These are phyloP conservation scores for Acer saccharum DNA, from an alignment of 345 rosid species.

Conservation along the genomic window DNA sequence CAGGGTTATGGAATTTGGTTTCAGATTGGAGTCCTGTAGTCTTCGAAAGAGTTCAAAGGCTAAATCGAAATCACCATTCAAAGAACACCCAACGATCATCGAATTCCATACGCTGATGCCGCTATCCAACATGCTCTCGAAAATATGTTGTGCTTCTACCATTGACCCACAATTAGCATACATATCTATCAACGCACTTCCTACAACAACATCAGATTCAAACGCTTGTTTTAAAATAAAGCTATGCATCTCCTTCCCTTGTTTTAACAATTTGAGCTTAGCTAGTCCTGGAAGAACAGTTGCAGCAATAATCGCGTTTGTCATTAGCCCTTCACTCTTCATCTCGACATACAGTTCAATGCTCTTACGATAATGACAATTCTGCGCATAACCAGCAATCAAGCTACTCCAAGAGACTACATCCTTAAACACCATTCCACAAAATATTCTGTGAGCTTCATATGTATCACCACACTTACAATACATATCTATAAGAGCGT, in stretches of 20 bases:
- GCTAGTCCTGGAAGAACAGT: conserved; percentile 53
- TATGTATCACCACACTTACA: conserved; percentile 45
- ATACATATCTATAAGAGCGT: conserved; percentile 60
- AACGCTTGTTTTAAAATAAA: conserved; percentile 44
- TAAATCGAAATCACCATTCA: conserved; percentile 29
- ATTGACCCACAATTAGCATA: conserved; percentile 46
- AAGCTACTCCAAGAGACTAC: conserved; percentile 56
- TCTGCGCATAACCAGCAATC: conserved; percentile 53
- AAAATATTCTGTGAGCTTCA: conserved; percentile 42
- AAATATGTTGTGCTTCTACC: conserved; percentile 45
- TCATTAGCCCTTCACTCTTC: conserved; percentile 38
- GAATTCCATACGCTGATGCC: conserved; percentile 57
- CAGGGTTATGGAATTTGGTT: conserved; percentile 46
- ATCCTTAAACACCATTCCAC: conserved; percentile 32
- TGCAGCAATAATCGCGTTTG: conserved; percentile 43
- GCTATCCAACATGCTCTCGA: conserved; percentile 25
- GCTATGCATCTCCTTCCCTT: conserved; percentile 55
- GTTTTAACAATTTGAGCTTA: conserved; percentile 44
- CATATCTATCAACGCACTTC: conserved; percentile 57
- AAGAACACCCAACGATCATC: conserved; percentile 52
- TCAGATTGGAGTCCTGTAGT: conserved; percentile 36
- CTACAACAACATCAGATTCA: conserved; percentile 45
- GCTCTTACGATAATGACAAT: conserved; percentile 34
- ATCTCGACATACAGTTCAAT: conserved; percentile 38
- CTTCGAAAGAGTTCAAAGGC: conserved; percentile 37